phyloP scores from a whole-genome alignment of 2,329 filamentous ascomycete species.

The Pseudopithomyces maydicus region DNA sequence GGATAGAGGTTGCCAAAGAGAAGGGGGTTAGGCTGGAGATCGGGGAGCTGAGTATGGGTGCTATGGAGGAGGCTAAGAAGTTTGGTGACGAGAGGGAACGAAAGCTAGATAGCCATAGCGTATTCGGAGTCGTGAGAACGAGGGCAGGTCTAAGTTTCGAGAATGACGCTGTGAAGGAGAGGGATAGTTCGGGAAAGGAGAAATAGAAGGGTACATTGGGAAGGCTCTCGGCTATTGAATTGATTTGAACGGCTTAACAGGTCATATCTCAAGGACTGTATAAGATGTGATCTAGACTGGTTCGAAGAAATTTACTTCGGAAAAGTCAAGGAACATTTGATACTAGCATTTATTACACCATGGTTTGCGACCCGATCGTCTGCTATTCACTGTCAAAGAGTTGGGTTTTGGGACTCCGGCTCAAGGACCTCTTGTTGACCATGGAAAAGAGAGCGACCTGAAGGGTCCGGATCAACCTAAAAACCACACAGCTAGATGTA shows the following conservation, averaged over 20 bases:
- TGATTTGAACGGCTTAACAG: too few species aligned
- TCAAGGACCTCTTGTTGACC: background rate
- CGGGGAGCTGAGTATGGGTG: conserved; percentile 50
- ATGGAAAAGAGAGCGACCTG: background rate
- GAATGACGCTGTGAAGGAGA: conserved; percentile 40
- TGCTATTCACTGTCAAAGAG: too few species aligned
- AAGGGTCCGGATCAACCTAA: background rate
- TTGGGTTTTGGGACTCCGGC: too few species aligned
- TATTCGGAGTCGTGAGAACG: conserved; percentile 55
- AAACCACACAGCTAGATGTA: conserved; percentile 55
- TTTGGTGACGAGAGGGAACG: conserved; percentile 44
- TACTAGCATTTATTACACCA: too few species aligned
- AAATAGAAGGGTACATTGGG: background rate
- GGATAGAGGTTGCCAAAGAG: conserved; percentile 50
- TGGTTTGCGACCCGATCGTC: too few species aligned
- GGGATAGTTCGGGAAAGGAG: conserved; percentile 12
- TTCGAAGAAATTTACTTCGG: too few species aligned
- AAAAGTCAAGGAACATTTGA: too few species aligned
- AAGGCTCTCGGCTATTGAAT: background rate
- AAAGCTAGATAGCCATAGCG: conserved; percentile 55
- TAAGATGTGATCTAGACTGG: too few species aligned
- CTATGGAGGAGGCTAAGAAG: conserved; percentile 50
- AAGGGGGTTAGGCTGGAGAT: conserved; percentile 48
- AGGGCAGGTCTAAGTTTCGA: conserved; percentile 54
- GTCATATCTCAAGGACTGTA: too few species aligned